Base-by-base conservation (phyloP, 805 yeast species). In the Candida rishiriensis region DNA sequence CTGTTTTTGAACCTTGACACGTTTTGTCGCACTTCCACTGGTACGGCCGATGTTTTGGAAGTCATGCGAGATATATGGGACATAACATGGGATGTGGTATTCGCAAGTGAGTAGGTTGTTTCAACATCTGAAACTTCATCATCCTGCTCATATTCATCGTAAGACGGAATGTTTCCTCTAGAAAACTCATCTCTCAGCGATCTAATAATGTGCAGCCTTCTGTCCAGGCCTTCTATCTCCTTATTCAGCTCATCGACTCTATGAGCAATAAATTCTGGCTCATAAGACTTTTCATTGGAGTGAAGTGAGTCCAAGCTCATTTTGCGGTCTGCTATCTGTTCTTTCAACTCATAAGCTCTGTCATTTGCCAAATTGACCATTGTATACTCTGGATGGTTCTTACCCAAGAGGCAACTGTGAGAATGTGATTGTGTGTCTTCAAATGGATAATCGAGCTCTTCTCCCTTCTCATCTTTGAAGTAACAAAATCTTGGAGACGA, bases 401-500 rank as follows among this genome's bases (percentile, higher is more conserved):
- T 59, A 2, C 79, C 83, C 46, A 82, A 63, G 16, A 73, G 60
- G 61, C 97, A 91, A 11, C 69, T 63, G 56, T 90, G 96, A 6
- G 88, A 80, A 0, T 67, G 55, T 47, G 77, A 85, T 29, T 69
- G 66, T n/a, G 57, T 49, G 8, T 41, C 46, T 6, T 85, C 86
- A 65, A 83, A 83, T 13, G 86, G 85, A 56, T 59, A 78, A 1
- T 51, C 51, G 2, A 79, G 74, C 8, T 69, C 68, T 12, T 68
- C 62, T 6, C 66, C 66, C 10, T 63, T 71, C 54, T 64, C 61
- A 34, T 82, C 83, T 48, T 86, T 63, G 46, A 80, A 74, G 53
- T 81, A 83, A 8, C 81, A 75, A 46, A 83, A 76, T 51, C 78
- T 65, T 1, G 88, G 88, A 7, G 85, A 70, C 39, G 63, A 58